Conservation (phyloP, 495 filamentous ascomycete genomes). For the Annulohypoxylon nitens region DNA sequence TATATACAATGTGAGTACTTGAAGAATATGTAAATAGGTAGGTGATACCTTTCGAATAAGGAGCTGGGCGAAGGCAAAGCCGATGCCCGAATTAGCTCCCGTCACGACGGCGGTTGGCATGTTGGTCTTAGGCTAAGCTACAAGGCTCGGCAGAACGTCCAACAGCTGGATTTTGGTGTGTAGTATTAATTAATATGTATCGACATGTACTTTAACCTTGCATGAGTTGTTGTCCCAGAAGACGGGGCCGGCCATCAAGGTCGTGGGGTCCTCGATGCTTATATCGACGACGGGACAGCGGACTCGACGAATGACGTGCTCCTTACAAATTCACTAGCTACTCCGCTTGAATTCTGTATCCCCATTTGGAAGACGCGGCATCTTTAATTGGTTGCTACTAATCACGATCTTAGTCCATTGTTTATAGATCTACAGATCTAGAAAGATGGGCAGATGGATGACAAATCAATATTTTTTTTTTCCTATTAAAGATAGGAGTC, state of each 20-base stretch:
- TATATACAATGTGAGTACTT: background rate
- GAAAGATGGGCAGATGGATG: background rate
- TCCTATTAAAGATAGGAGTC: constrained; percentile 33
- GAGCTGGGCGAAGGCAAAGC: constrained; percentile 56
- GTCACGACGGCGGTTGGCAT: constrained; percentile 49
- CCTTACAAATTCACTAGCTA: constrained; percentile 18
- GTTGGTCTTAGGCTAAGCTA: background rate
- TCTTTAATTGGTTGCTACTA: constrained; percentile 28
- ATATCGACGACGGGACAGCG: constrained; percentile 36
- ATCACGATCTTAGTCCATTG: background rate
- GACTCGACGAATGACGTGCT: constrained; percentile 30
- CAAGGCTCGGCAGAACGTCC: background rate
- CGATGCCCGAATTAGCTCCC: constrained; percentile 60
- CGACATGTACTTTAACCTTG: constrained; percentile 22
- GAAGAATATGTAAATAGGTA: background rate
- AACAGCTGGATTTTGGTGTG: background rate
- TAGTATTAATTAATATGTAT: constrained; percentile 26
- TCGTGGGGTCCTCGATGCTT: constrained; percentile 48
- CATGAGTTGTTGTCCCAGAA: constrained; percentile 32
- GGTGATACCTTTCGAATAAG: constrained; percentile 44
- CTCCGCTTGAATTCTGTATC: constrained; percentile 25
- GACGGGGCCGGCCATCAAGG: constrained; percentile 47
- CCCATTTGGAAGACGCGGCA: constrained; percentile 24
- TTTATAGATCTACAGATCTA: constrained; percentile 13
- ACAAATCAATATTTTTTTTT: constrained; percentile 36